Evolutionary conservation across 805 yeast genomes (phyloP), one percentile per base, ranked within the genome.

Genomic region (Candida cerambycidarum): DNA sequence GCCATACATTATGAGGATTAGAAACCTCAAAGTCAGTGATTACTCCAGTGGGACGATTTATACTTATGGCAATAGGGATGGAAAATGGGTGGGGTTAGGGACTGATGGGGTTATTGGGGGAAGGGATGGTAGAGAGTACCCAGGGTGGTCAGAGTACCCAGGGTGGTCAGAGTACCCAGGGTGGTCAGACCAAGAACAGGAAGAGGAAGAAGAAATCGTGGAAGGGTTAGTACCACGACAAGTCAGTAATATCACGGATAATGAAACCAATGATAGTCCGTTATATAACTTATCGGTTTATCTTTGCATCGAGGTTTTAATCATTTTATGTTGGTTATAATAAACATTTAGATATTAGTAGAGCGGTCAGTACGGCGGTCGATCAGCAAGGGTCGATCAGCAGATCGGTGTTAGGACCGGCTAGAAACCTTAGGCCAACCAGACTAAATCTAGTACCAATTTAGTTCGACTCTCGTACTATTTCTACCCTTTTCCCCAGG

Each of bases 1-100:
- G 17, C 75, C 75, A 1, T 65, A 59, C 35, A 32, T 48, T 8
- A 68, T 67, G 73, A 39, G 43, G 29, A 58, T 63, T 5, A 53
- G 43, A 14, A 54, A 54, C 28, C 25, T 60, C 3, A 29, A 43
- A 9, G 61, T 57, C 6, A 40, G 39, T 17, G 69, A 69, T 46
- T 66, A 61, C 47, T 53, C 63, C 10, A 49, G 48, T 1, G 71
- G 71, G 1, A 43, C 29, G 8, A 51, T 56, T 41, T 63, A 65
- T 44, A 46, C 43, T 3, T 67, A 67, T 45, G 67, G 67, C 3
- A 47, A 58, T 28, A 25, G 35, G 21, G 31, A 39, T 1, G 43
- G 40, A 6, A 6, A 29, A 14, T 43, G 50, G 50, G 17, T 24
- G 4, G 15, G 16, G 8, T 30, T 43, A 16, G 18, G 12, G 4